phyloP scores from a whole-genome alignment of 2,329 filamentous ascomycete genomes.

The Rhexocercosporidium sp. region DNA sequence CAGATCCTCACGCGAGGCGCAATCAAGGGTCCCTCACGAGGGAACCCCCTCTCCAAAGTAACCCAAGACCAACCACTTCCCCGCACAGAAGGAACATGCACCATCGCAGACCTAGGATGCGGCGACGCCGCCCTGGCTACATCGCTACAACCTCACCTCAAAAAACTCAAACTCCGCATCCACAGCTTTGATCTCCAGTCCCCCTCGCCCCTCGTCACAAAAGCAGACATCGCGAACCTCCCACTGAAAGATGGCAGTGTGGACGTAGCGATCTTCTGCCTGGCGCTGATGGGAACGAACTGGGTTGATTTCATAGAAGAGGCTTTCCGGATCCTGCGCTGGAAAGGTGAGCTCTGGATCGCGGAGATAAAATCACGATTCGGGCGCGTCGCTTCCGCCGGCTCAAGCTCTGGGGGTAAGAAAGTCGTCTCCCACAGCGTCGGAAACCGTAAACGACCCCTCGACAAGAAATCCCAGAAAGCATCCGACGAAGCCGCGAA shows the following conservation, averaged over 20 bases:
- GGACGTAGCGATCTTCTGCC: slow-evolving; percentile 91
- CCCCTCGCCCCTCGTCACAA: slow-evolving; percentile 76
- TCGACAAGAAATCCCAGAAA: slow-evolving; percentile 48
- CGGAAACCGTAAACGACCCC: slow-evolving; percentile 61
- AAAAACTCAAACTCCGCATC: slow-evolving; percentile 74
- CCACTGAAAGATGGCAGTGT: slow-evolving; percentile 76
- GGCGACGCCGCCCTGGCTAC: slow-evolving; percentile 85
- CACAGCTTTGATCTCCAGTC: slow-evolving; percentile 87
- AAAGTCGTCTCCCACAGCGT: slow-evolving; percentile 71
- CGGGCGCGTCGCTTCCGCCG: slow-evolving; percentile 59
- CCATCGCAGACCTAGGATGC: slow-evolving; percentile 90
- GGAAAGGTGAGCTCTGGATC: slow-evolving; percentile 96
- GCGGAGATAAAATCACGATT: slow-evolving; percentile 97
- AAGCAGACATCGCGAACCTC: slow-evolving; percentile 85
- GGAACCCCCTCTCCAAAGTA: slow-evolving; percentile 27
- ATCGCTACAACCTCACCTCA: slow-evolving; percentile 65
- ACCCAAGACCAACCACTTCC: slow-evolving; percentile 56
- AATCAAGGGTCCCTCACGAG: slow-evolving; percentile 43
- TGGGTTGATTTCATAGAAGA: slow-evolving; percentile 98
- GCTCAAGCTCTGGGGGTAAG: slow-evolving; percentile 42
- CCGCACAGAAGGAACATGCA: slow-evolving; percentile 73
- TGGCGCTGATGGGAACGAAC: slow-evolving; percentile 98
- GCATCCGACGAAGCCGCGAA: slow-evolving; percentile 52
- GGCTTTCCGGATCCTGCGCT: slow-evolving; percentile 87
- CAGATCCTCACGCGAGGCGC: slow-evolving; percentile 73